phyloP scores from a whole-genome alignment of 805 yeast genomes.

The Candida broadrunensis region DNA sequence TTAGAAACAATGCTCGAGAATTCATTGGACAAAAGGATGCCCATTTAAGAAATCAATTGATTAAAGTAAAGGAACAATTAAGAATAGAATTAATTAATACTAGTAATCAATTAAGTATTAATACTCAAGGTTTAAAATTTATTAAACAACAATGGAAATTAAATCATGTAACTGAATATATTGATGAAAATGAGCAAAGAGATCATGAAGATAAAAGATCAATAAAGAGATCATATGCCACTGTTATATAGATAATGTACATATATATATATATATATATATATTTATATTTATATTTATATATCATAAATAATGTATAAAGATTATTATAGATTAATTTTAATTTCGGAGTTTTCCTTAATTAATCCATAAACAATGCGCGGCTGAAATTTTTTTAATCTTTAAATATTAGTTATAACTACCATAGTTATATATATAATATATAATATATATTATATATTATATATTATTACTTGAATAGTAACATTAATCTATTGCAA shows the following conservation, averaged over 20 bases:
- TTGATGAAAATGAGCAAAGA: constrained; percentile 61
- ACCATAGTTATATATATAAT: no score
- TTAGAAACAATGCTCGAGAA: constrained; percentile 75
- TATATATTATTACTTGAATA: no score
- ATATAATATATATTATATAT: no score
- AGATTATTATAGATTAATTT: no score
- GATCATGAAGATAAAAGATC: constrained; percentile 52
- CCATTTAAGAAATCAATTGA: constrained; percentile 59
- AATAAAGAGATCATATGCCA: constrained; percentile 72
- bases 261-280: constrained; percentile 5
- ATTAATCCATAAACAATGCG: no score
- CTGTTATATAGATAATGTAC: constrained; percentile 19
- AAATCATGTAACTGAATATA: constrained; percentile 68
- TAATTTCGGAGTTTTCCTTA: no score
- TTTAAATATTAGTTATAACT: no score
- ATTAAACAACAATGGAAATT: constrained; percentile 76
- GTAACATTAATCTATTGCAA: no score
- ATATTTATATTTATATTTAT: no score
- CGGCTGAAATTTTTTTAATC: no score
- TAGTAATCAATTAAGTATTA: constrained; percentile 69
- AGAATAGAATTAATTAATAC: constrained; percentile 53
- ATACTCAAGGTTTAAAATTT: constrained; percentile 77
- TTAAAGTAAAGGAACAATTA: constrained; percentile 59
- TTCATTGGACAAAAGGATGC: constrained; percentile 68
- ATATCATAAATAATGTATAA: no score